Evolutionary conservation across 768 basidiomycete genomes (phyloP), one percentile per base, ranked within the genome.

Genomic region (Leucosporidium scottii): DNA sequence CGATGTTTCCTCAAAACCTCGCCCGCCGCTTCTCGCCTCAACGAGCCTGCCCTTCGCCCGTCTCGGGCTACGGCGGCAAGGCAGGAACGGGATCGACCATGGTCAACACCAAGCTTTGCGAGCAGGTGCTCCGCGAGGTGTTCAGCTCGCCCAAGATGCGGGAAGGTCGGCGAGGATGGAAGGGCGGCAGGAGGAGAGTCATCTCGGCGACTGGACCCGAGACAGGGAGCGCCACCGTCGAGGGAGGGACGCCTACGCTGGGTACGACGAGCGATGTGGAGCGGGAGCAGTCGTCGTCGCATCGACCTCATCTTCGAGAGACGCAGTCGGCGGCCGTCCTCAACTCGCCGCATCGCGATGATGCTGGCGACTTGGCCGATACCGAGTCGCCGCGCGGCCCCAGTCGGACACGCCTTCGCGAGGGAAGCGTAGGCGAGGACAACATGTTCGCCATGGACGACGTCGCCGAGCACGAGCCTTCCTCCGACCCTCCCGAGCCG

Each of bases 71-170:
- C 18, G 59, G 25, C 59, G 59, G 50, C 36, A 54, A 31, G 50
- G 23, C 61, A 13, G 50, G 61, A 31, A 51, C 49, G 23, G 94
- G 94, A 1, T 91, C 89, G 20, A 98, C 96, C 8, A 84, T 87
- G 62, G 93, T 97, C 67, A 98, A 99, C 78, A 91, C 89, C 49
- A 90, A 85, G 77, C 81, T 99, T 66, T 93, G 93, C 79, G 93
- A 98, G 75, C 92, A 94, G 73, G 91, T 99, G 56, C 94, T 99
- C 76, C 89, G 85, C 68, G 89, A 90, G 23, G 86, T 98, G 39
- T 81, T 97, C 69, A 85, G 86, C 49, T 70, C 70, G 27, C 74
- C 74, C 15, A 71, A 69, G 61, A 62, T 75, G 30, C 56, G 58
- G 83, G 89, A 66, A 66, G 82, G 84, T 49, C 84, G 84, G 71